Conservation (phyloP, 108 stramenopile species). For the Thalassiosira profunda region DNA sequence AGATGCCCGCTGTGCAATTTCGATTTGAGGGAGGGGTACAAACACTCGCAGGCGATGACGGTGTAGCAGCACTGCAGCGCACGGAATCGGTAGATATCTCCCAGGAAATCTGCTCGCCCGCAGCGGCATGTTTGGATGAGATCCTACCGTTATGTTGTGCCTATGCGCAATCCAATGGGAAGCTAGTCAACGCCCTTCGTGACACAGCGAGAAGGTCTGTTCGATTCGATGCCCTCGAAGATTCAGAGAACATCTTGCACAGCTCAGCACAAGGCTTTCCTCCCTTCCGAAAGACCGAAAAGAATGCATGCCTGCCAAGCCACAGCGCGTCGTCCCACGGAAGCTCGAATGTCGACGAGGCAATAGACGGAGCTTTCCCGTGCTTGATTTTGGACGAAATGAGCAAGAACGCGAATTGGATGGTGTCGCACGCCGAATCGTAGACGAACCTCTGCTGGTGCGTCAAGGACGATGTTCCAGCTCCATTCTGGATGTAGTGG, state of each 20-base stretch:
- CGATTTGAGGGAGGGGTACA: too few species aligned
- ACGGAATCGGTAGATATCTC: too few species aligned
- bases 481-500: constrained; percentile 49
- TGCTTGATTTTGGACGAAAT: constrained; percentile 30
- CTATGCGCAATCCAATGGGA: neutral
- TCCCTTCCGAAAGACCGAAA: constrained; percentile 2
- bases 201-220: neutral
- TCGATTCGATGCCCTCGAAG: neutral
- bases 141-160: too few species aligned
- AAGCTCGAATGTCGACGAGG: neutral
- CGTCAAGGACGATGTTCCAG: neutral
- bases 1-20: too few species aligned
- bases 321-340: constrained; percentile 29
- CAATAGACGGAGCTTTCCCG: constrained; percentile 1
- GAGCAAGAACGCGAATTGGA: constrained; percentile 24
- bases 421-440: constrained; percentile 31
- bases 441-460: constrained; percentile 23
- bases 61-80: too few species aligned
- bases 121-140: too few species aligned
- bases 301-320: constrained; percentile 40
- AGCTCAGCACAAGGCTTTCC: neutral
- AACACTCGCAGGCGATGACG: too few species aligned
- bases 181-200: neutral
- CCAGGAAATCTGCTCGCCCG: too few species aligned
- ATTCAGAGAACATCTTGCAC: neutral